phyloP scores from a whole-genome alignment of 148 eudicot species.

The Heliamphora exappendiculata region DNA sequence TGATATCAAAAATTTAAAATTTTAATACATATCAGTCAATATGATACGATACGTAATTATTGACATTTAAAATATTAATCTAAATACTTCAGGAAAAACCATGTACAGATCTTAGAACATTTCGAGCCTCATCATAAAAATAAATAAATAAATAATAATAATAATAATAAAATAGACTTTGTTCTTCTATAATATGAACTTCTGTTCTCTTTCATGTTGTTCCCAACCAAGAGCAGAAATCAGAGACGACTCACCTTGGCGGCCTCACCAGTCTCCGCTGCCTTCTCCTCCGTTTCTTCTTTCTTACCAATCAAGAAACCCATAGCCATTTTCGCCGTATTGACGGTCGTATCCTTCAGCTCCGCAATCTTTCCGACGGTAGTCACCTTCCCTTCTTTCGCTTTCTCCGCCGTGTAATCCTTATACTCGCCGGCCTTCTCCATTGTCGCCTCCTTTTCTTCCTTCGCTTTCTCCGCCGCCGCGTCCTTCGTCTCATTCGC shows the following conservation, averaged over 20 bases:
- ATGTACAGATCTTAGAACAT: too few species aligned
- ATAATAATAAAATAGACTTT: too few species aligned
- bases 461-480: neutral
- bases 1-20: too few species aligned
- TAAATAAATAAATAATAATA: too few species aligned
- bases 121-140: too few species aligned
- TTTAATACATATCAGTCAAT: too few species aligned
- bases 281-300: conserved; percentile 12
- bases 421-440: neutral
- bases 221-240: neutral
- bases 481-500: conserved; percentile 16
- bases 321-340: conserved; percentile 13
- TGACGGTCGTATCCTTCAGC: conserved; percentile 11
- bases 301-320: conserved; percentile 12
- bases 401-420: conserved; percentile 16
- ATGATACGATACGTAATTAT: too few species aligned
- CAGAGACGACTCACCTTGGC: conserved; percentile 20
- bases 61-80: too few species aligned
- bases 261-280: conserved; percentile 10
- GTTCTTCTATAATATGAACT: neutral
- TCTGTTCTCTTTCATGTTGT: neutral
- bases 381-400: neutral
- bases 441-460: neutral
- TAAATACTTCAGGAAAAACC: too few species aligned
- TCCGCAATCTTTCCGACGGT: conserved; percentile 9